A percentile compares a stretch with the other conserved stretches of the same genome.
These are phyloP conservation scores for Tulasnella sp. DNA, from an alignment of 768 basidiomycete species.

Conservation along the genomic window DNA sequence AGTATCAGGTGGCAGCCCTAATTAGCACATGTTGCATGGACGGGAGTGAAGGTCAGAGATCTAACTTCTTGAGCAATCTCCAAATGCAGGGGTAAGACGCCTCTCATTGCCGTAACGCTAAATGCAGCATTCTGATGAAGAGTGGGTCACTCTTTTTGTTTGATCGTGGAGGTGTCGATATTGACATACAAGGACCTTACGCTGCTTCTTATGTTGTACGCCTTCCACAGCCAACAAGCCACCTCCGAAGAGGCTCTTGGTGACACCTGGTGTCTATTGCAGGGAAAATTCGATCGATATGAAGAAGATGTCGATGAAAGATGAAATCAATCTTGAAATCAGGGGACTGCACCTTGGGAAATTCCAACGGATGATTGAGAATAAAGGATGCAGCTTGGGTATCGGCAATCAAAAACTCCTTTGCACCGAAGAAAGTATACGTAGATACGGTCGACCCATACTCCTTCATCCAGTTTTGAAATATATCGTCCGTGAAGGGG, in stretches of 20 bases:
- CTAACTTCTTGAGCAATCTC: conserved; percentile 42
- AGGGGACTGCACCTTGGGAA: conserved; percentile 8
- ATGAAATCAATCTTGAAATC: too few relatives aligned
- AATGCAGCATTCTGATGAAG: neutral
- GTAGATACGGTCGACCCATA: conserved; percentile 3
- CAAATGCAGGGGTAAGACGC: conserved; percentile 44
- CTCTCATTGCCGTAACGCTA: conserved; percentile 39
- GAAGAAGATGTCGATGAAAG: too few relatives aligned
- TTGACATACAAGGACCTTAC: neutral
- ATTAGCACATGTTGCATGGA: too few relatives aligned
- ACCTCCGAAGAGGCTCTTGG: neutral
- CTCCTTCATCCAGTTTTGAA: neutral
- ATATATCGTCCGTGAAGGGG: too few relatives aligned
- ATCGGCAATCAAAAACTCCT: conserved; percentile 5
- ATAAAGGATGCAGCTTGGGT: neutral
- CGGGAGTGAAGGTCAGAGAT: neutral
- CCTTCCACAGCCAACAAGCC: conserved; percentile 1
- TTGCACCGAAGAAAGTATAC: neutral
- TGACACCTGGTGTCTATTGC: neutral
- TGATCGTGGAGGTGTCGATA: neutral
- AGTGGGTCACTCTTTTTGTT: neutral
- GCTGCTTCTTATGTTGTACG: neutral
- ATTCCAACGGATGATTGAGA: conserved; percentile 6
- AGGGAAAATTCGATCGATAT: too few relatives aligned
- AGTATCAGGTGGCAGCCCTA: too few relatives aligned